Base-by-base conservation (phyloP, 75 land plant genomes). In the Sequoia sempervirens region DNA sequence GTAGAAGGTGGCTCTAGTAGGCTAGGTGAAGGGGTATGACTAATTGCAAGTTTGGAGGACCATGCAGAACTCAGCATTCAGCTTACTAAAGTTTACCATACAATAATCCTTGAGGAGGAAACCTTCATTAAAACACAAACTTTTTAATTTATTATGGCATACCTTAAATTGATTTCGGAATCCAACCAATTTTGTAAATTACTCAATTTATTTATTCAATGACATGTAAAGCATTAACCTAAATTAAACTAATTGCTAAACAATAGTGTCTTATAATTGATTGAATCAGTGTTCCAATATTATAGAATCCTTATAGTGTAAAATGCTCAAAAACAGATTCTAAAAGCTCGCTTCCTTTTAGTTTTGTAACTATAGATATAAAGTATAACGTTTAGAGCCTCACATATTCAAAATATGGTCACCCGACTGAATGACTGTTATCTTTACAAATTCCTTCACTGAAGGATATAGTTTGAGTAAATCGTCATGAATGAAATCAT, bases 331-430 rank as follows among this genome's bases (percentile, higher is more conserved):
- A 18, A 45, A 43, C 45, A 78, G 23, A 45, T n/a, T 78, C 50
- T 78, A 45, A 47, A 78, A 45, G 23, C 80, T 45, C 45, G 46
- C 15, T 26, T 12, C 15, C 13, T 78, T 78, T 45, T 45, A 78
- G 13, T 75, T 75, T n/a, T 45, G 52, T 50, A 43, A 43, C 45
- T 78, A 45, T 26, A 78, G n/a, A 53, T 28, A 46, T 6, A 14
- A 45, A 79, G 80, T 75, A 64, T 15, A 6, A 75, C 28, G 32
- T 41, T 47, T 9, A 52, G 37, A 53, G 20, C 32, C 97, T 91
- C 86, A 95, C 97, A 89, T 96, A 85, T 92, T 97, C 80, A 97
- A 83, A 66, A 97, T 96, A 88, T 97, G 96, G 79, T 93, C 96
- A 47, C 89, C 96, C 17, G 98, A 89, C 84, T 96, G 92, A 41